Evolutionary conservation across 495 filamentous ascomycete species (phyloP), one percentile per base, ranked within the genome.

Genomic region (Neurospora sp.): DNA sequence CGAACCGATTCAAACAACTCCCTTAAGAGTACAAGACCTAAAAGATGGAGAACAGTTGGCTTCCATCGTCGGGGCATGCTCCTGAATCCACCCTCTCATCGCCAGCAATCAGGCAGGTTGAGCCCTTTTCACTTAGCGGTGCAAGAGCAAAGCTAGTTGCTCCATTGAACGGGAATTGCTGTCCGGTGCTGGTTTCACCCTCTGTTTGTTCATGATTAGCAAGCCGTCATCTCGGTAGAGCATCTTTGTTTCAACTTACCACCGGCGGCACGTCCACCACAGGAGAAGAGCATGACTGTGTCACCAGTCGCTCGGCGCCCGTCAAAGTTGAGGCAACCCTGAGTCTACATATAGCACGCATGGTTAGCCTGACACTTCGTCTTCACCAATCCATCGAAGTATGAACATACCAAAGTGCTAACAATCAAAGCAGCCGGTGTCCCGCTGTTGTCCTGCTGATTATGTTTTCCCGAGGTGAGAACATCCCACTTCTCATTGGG

Each of bases 401-500:
- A 74, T 78, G 70, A 8, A 76, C 78, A 40, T 68, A 80, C 77
- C 73, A 88, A 74, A 53, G 80, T 78, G 80, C 86, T 88, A 16
- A 87, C 85, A 20, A 87, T 77, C 44, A 88, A 74, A 20, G 84
- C 82, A 22, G 80, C 74, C 53, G 76, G 59, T 41, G 79, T 71
- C 27, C 44, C 78, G 68, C 83, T 80, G 59, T 53, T 39, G 47
- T 45, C n/a, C 39, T 72, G 53, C 35, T 76, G 39, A 71, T 87
- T 87, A 72, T 88, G 86, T 68, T 78, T 81, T 18, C 86, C 86
- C 2, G 80, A 75, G n/a, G 83, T 86, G 74, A 88, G 84, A 68
- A 88, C 71, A 76, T 88, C 86, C 71, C 84, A 88, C 78, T 86
- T 86, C 80, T 88, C 85, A 37, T 84, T 85, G 8, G 84, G 80